Evolutionary conservation across 1,284 basidiomycete genomes (phyloP), one percentile per base, ranked within the genome.

Genomic region (Sporisorium graminicola): DNA sequence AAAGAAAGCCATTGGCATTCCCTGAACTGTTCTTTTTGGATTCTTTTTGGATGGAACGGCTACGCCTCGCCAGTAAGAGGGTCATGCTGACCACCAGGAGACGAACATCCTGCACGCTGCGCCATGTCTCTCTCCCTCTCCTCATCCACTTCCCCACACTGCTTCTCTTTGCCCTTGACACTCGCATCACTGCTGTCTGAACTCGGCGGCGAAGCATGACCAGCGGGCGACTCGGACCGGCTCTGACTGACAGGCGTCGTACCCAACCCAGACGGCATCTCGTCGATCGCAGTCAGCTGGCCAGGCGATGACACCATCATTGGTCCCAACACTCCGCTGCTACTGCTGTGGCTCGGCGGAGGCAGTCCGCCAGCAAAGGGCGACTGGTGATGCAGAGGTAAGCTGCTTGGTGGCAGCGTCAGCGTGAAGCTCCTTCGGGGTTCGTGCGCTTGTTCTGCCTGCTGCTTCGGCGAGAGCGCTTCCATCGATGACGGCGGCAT

Each of bases 271-370:
- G 46, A 50, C 2, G 67, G 62, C 65, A 71, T 65, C 47, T 76
- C 74, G 62, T 68, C 69, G 40, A 76, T 76, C 55, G 74, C 68
- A 7, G 65, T 72, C 54, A 76, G 42, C 29, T 66, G 74, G 5
- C 62, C 65, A 1, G 69, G 56, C 7, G 74, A 57, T 0, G 50
- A 40, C 13, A 58, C 64, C 51, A 71, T 49, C 67, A 60, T 60
- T 2, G 53, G 24, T 10, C 65, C 65, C 13, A 47, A 16, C 7
- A 43, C 27, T 26, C 37, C 43, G 10, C 31, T 44, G 26, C 53
- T 56, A 27, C 29, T 43, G 24, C 37, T 55, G 40, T 20, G 47
- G 35, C 50, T 51, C 5, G 31, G 29, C 14, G 54, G 42, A 9
- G 54, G 54, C 16, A 50, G 5, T 2, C 47, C 61, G 16, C 46